Conservation (phyloP, 169 alveolate species). For the Condylostoma magnum region DNA sequence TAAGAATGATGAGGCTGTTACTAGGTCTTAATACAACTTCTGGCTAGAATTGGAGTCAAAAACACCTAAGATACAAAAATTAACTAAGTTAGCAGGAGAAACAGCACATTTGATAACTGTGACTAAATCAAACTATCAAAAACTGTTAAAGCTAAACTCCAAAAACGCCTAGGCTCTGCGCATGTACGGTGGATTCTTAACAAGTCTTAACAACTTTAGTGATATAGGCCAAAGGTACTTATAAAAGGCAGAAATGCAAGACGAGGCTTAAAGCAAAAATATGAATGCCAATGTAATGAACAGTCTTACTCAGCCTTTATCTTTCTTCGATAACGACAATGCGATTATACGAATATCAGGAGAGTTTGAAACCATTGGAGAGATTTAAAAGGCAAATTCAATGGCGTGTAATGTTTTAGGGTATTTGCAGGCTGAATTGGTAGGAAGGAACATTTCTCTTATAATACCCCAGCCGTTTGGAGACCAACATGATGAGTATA, state of each 20-base stretch:
- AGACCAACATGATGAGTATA: slow-evolving; percentile 18
- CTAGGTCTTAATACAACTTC: slow-evolving; percentile 17
- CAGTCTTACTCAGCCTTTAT: slow-evolving; percentile 12
- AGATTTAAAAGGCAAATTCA: slow-evolving; percentile 11
- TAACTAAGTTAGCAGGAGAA: slow-evolving; percentile 24
- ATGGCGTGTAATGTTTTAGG: slow-evolving; percentile 17
- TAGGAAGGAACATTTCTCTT: slow-evolving; percentile 14
- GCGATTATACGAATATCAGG: slow-evolving; percentile 21
- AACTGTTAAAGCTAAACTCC: slow-evolving; percentile 20
- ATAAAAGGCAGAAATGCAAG: slow-evolving; percentile 26
- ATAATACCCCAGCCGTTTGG: slow-evolving; percentile 19
- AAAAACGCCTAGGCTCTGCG: slow-evolving; percentile 25
- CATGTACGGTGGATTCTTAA: slow-evolving; percentile 27
- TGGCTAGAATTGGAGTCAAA: slow-evolving; percentile 23
- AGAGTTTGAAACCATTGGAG: slow-evolving; percentile 21
- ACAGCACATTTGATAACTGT: slow-evolving; percentile 10
- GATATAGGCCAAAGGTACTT: slow-evolving; percentile 25
- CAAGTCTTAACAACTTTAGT: slow-evolving; percentile 10
- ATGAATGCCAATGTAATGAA: slow-evolving; percentile 19
- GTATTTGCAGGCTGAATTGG: slow-evolving; percentile 16
- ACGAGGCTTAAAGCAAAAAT: slow-evolving; percentile 22
- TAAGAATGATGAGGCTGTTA: slow-evolving; percentile 18
- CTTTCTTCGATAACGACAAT: slow-evolving; percentile 23
- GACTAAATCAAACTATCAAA: slow-evolving; percentile 12
- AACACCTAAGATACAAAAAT: slow-evolving; percentile 17